Evolutionary conservation across 805 yeast species (phyloP).

Genomic region (Candida berthetii): DNA sequence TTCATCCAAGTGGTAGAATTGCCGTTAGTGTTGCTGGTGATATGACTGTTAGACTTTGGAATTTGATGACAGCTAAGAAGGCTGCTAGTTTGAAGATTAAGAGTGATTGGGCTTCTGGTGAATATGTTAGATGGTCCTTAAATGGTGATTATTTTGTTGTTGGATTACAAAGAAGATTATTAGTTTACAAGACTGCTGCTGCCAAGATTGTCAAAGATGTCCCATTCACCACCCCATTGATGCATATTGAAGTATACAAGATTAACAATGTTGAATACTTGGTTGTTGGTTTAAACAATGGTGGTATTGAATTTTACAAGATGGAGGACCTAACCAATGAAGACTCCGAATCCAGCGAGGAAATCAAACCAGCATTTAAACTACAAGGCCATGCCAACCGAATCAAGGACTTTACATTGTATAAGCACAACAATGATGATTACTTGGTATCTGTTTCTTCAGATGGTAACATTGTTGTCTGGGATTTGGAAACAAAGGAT

Average conservation of each 20-base stretch:
- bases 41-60: conserved; percentile 84
- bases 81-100: conserved; percentile 78
- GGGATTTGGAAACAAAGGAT: conserved; percentile 67
- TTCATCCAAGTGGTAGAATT: conserved; percentile 86
- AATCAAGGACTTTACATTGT: conserved; percentile 69
- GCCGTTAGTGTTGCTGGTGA: conserved; percentile 89
- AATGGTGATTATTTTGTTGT: conserved; percentile 71
- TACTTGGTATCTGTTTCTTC: conserved; percentile 81
- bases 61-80: conserved; percentile 91
- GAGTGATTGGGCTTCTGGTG: conserved; percentile 62
- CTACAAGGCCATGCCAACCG: conserved; percentile 81
- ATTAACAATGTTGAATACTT: conserved; percentile 48
- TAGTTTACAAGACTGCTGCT: conserved; percentile 57
- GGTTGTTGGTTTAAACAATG: conserved; percentile 66
- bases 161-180: conserved; percentile 60
- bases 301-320: conserved; percentile 55
- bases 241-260: conserved; percentile 53
- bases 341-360: conserved; percentile 19
- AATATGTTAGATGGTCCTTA: conserved; percentile 59
- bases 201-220: conserved; percentile 53
- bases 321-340: conserved; percentile 25
- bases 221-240: conserved; percentile 49
- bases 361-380: conserved; percentile 42
- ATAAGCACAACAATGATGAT: conserved; percentile 28
- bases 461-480: conserved; percentile 88